A percentile compares a stretch with the other conserved stretches of the same genome.
phyloP scores from a whole-genome alignment of 257 asterid species.

The Paraleonurus japonicus region DNA sequence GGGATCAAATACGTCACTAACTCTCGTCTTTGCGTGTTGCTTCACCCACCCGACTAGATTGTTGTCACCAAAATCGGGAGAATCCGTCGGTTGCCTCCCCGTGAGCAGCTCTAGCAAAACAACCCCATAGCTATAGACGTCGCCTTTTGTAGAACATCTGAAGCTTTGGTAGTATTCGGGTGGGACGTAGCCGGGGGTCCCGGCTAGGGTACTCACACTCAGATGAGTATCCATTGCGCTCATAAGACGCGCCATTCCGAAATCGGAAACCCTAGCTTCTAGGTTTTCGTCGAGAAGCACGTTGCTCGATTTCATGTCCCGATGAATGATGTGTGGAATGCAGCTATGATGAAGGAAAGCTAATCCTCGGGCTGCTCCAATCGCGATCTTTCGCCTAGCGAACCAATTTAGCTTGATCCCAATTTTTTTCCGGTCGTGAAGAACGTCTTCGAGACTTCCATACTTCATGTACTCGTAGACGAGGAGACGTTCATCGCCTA shows the following conservation, averaged over 20 bases:
- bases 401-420: slow-evolving; percentile 78
- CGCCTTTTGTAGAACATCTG: slow-evolving; percentile 83
- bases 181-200: slow-evolving; percentile 96
- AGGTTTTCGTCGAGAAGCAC: slow-evolving; percentile 77
- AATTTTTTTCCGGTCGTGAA: slow-evolving; percentile 55
- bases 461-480: slow-evolving; percentile 94
- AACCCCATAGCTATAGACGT: slow-evolving; percentile 91
- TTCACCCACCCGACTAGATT: slow-evolving; percentile 96
- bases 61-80: slow-evolving; percentile 87
- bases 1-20: slow-evolving; percentile 73
- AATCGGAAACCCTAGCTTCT: slow-evolving; percentile 93
- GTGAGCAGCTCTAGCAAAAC: slow-evolving; percentile 89
- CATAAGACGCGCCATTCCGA: slow-evolving; percentile 94
- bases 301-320: slow-evolving; percentile 97
- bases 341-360: slow-evolving; percentile 91
- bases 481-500: slow-evolving; percentile 79
- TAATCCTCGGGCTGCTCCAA: slow-evolving; percentile 86
- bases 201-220: slow-evolving; percentile 90
- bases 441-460: slow-evolving; percentile 87
- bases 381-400: slow-evolving; percentile 73
- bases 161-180: slow-evolving; percentile 95
- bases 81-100: slow-evolving; percentile 80
- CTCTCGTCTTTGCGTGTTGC: slow-evolving; percentile 55
- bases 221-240: slow-evolving; percentile 87
- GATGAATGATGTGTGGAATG: slow-evolving; percentile 84